Conservation (phyloP, 768 basidiomycete species). For the Phaeolepiota aurea region DNA sequence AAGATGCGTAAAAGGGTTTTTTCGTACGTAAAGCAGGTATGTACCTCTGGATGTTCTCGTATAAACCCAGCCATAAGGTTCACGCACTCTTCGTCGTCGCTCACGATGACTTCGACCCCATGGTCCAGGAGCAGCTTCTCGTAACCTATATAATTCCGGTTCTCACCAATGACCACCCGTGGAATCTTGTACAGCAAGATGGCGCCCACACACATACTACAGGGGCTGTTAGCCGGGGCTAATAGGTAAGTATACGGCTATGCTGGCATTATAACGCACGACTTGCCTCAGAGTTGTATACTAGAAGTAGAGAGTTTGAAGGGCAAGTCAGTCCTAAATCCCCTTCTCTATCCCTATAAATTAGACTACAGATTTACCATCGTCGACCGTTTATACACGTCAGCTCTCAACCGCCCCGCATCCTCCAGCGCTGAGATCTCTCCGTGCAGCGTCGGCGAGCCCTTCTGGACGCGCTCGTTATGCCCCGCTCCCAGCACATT, state of each 20-base stretch:
- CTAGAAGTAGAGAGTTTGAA: too few species aligned
- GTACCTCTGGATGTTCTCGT: slow-evolving; percentile 45
- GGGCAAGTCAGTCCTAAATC: too few species aligned
- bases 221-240: slow-evolving; percentile 31
- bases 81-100: slow-evolving; percentile 43
- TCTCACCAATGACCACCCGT: slow-evolving; percentile 60
- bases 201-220: slow-evolving; percentile 59
- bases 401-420: slow-evolving; percentile 39
- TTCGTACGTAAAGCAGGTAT: too few species aligned
- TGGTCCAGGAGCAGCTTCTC: slow-evolving; percentile 43
- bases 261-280: background rate
- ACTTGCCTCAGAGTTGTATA: slow-evolving; percentile 27
- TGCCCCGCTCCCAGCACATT: slow-evolving; percentile 22
- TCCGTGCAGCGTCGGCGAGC: slow-evolving; percentile 24
- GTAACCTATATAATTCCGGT: slow-evolving; percentile 41
- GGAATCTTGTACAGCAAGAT: slow-evolving; percentile 58
- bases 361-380: slow-evolving; percentile 40
- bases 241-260: background rate
- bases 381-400: slow-evolving; percentile 36
- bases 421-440: slow-evolving; percentile 34
- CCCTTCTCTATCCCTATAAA: too few species aligned
- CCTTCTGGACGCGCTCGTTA: slow-evolving; percentile 26
- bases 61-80: slow-evolving; percentile 51
- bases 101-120: slow-evolving; percentile 46
- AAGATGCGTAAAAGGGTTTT: too few species aligned